These are phyloP conservation scores for Zymoseptoria passerinii DNA, from an alignment of 2,329 filamentous ascomycete genomes.

Conservation along the genomic window DNA sequence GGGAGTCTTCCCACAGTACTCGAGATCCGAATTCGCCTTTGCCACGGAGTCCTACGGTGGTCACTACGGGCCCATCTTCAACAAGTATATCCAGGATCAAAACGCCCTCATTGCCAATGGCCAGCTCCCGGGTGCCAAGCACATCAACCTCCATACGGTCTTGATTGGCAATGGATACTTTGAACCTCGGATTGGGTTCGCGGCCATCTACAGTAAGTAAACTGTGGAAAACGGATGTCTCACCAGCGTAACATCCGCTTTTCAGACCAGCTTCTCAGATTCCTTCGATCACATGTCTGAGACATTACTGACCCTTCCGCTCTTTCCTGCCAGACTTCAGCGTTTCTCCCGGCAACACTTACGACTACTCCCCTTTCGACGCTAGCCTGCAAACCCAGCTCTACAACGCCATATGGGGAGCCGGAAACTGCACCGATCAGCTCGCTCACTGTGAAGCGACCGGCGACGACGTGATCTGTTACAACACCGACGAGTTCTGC, in stretches of 20 bases:
- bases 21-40: slow-evolving; percentile 26
- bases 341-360: slow-evolving; percentile 49
- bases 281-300: too few relatives aligned
- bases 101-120: slow-evolving; percentile 33
- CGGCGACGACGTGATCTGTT: slow-evolving; percentile 46
- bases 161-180: slow-evolving; percentile 49
- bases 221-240: too few relatives aligned
- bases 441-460: slow-evolving; percentile 48
- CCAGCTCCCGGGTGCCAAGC: slow-evolving; percentile 24
- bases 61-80: slow-evolving; percentile 26
- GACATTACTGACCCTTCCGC: too few relatives aligned
- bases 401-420: slow-evolving; percentile 53
- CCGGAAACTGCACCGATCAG: slow-evolving; percentile 53
- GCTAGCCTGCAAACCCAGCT: slow-evolving; percentile 41
- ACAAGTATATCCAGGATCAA: slow-evolving; percentile 25
- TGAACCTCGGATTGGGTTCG: slow-evolving; percentile 48
- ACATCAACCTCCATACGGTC: slow-evolving; percentile 27
- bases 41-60: slow-evolving; percentile 26
- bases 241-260: too few relatives aligned
- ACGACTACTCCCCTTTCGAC: slow-evolving; percentile 47
- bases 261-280: too few relatives aligned
- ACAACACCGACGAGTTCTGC: slow-evolving; percentile 38
- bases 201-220: slow-evolving; percentile 43
- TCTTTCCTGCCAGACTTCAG: slow-evolving; percentile 35
- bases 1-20: slow-evolving; percentile 45